A percentile compares a stretch with the other conserved stretches of the same genome.
These are phyloP conservation scores for Thelonectria blattea DNA, from an alignment of 2,329 filamentous ascomycete genomes.

Conservation along the genomic window DNA sequence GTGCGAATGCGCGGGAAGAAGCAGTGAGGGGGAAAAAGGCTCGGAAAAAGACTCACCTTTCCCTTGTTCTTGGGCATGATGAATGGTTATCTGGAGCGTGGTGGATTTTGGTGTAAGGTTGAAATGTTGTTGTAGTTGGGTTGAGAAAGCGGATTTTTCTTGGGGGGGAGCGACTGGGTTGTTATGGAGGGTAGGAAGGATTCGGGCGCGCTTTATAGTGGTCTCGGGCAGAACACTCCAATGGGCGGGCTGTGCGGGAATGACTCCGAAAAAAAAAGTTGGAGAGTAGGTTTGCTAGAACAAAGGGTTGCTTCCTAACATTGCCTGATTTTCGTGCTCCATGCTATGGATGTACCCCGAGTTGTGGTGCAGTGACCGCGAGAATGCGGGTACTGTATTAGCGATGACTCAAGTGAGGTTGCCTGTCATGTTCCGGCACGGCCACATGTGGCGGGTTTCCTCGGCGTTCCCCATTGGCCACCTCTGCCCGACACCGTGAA, in stretches of 20 bases:
- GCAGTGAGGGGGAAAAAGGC: not conserved
- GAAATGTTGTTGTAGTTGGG: constrained; percentile 37
- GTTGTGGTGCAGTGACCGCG: no score
- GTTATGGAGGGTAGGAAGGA: constrained; percentile 12
- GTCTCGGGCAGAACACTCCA: constrained; percentile 21
- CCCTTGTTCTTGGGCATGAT: constrained; percentile 99
- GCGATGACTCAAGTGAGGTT: not conserved
- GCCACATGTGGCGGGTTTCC: constrained; percentile 1
- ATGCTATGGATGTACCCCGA: not conserved
- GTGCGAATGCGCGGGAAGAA: constrained; percentile 6
- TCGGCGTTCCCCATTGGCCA: not conserved
- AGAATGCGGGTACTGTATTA: not conserved
- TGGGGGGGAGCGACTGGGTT: constrained; percentile 12
- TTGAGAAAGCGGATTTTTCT: constrained; percentile 38
- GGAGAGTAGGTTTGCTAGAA: not conserved
- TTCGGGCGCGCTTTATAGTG: constrained; percentile 17
- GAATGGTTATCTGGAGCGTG: constrained; percentile 24
- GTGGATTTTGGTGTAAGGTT: constrained; percentile 26
- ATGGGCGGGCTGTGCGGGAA: constrained; percentile 4
- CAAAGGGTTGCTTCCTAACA: not conserved
- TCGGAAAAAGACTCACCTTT: constrained; percentile 72
- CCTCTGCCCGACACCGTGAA: no score
- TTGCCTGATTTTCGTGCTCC: constrained; percentile 2
- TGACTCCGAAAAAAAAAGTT: constrained; percentile 6
- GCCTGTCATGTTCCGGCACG: not conserved